phyloP scores from a whole-genome alignment of 2,329 filamentous ascomycete species.

The Epichloe glyceriae region DNA sequence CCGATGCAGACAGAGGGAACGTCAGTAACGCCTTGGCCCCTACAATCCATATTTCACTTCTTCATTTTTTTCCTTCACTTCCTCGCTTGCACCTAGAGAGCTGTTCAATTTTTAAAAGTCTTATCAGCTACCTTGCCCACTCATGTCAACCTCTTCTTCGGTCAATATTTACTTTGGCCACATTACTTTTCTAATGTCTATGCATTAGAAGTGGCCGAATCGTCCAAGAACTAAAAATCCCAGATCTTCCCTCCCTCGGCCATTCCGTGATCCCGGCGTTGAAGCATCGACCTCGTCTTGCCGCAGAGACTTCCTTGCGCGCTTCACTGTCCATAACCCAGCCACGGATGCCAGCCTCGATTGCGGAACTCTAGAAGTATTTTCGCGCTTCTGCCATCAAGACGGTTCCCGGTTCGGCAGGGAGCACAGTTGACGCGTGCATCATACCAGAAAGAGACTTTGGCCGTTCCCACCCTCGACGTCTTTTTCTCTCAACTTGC shows the following conservation, averaged over 20 bases:
- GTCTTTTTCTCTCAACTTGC: not conserved
- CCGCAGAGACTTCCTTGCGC: not conserved
- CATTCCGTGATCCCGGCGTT: constrained; percentile 4
- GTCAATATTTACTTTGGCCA: not conserved
- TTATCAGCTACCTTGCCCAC: not conserved
- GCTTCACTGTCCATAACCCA: not conserved
- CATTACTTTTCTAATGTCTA: not conserved
- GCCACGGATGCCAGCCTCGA: not conserved
- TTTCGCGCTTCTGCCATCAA: not conserved
- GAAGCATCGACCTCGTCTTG: constrained; percentile 3
- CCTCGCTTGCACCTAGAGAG: not conserved
- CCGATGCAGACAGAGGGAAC: constrained; percentile 4
- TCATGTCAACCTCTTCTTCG: not conserved
- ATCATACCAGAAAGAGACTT: not conserved
- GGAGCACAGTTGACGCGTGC: not conserved
- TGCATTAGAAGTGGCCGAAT: not conserved
- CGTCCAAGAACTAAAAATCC: not conserved
- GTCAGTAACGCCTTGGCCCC: constrained; percentile 1
- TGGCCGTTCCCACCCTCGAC: not conserved
- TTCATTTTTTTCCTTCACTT: not conserved
- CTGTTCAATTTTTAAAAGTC: not conserved
- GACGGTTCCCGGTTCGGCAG: not conserved
- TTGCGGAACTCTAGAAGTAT: not conserved
- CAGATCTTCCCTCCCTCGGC: constrained; percentile 4
- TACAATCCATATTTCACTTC: constrained; percentile 3